phyloP scores from a whole-genome alignment of 805 yeast genomes.

The Cyberlindnera mycetangii region DNA sequence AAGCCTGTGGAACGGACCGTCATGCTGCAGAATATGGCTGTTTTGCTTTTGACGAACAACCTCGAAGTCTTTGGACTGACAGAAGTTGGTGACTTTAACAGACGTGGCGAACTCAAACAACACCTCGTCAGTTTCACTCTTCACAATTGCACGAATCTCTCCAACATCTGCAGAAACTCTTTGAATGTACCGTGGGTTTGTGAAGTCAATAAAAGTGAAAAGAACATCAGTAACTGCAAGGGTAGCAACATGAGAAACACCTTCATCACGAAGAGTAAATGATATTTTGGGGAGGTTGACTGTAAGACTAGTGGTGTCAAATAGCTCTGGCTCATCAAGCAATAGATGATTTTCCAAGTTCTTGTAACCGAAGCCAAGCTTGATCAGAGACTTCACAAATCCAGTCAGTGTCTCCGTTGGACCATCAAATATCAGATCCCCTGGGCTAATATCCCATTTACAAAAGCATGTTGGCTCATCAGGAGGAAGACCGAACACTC shows the following conservation, averaged over 20 bases:
- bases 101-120: slow-evolving; percentile 53
- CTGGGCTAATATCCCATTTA: slow-evolving; percentile 82
- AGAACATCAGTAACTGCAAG: slow-evolving; percentile 28
- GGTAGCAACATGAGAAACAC: slow-evolving; percentile 23
- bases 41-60: slow-evolving; percentile 54
- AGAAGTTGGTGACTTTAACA: slow-evolving; percentile 55
- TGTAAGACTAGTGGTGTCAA: slow-evolving; percentile 68
- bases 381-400: slow-evolving; percentile 39
- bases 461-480: slow-evolving; percentile 83
- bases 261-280: slow-evolving; percentile 38
- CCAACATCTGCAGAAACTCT: slow-evolving; percentile 52
- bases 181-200: slow-evolving; percentile 61
- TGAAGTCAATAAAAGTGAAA: slow-evolving; percentile 62
- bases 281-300: slow-evolving; percentile 49
- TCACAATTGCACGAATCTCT: slow-evolving; percentile 35
- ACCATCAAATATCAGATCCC: slow-evolving; percentile 52
- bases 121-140: slow-evolving; percentile 24
- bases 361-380: slow-evolving; percentile 58
- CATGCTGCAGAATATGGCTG: slow-evolving; percentile 63
- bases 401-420: slow-evolving; percentile 43
- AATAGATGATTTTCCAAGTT: slow-evolving; percentile 77
- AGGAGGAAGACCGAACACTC: slow-evolving; percentile 93
- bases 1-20: slow-evolving; percentile 78
- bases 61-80: slow-evolving; percentile 46
- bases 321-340: slow-evolving; percentile 49